phyloP scores from a whole-genome alignment of 257 asterid species.

The Plectranthus barbatus region DNA sequence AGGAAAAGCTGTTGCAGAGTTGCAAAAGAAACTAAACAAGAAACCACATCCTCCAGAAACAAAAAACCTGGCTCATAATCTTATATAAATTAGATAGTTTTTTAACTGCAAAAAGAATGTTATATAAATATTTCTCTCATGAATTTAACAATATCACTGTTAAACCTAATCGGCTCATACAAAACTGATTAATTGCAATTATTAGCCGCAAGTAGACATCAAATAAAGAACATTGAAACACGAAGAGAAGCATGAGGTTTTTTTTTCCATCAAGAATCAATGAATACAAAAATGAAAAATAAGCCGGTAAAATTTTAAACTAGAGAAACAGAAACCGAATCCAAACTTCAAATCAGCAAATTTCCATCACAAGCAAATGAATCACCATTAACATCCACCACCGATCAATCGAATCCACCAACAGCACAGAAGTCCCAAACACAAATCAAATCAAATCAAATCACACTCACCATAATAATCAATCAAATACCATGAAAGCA shows the following conservation, averaged over 20 bases:
- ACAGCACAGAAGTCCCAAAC: slow-evolving; percentile 2
- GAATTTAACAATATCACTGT: not conserved
- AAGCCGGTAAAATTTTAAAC: not conserved
- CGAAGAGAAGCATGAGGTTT: not conserved
- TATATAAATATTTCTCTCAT: not conserved
- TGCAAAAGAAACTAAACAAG: not conserved
- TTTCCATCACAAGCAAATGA: not conserved
- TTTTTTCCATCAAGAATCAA: not conserved
- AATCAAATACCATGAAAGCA: not conserved
- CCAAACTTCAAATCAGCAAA: not conserved
- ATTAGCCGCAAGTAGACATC: not conserved
- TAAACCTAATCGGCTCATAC: too few species aligned
- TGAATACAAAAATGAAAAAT: too few species aligned
- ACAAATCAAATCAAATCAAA: not conserved
- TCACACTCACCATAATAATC: not conserved
- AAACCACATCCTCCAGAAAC: slow-evolving; percentile 8
- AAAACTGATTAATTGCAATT: not conserved
- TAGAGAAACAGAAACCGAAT: not conserved
- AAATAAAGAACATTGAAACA: not conserved
- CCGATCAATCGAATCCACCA: slow-evolving; percentile 3
- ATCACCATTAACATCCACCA: not conserved
- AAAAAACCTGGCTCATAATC: not conserved
- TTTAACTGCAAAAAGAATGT: not conserved
- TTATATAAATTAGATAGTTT: not conserved
- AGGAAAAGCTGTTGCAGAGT: slow-evolving; percentile 5